Evolutionary conservation across 176 grass and related monocot species (phyloP).

Genomic region (Aechmea fasciata): DNA sequence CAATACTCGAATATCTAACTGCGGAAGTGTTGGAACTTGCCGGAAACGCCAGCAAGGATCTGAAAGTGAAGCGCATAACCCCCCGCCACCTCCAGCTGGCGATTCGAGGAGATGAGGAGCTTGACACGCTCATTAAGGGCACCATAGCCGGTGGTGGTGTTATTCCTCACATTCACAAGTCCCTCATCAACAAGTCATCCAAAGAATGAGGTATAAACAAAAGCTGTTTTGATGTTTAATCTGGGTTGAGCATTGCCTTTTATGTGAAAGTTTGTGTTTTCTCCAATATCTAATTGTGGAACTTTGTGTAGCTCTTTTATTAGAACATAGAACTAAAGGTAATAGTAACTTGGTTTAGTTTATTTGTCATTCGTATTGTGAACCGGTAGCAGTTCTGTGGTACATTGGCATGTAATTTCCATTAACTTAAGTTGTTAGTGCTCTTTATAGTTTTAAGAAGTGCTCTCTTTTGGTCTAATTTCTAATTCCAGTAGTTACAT

Average conservation of each 20-base stretch:
- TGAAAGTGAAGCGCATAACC: slow-evolving; percentile 55
- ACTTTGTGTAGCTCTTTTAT: too few relatives aligned
- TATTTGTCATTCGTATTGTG: too few relatives aligned
- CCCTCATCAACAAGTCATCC: slow-evolving; percentile 38
- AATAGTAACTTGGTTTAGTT: too few relatives aligned
- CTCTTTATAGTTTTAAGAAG: too few relatives aligned
- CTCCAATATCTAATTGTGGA: too few relatives aligned
- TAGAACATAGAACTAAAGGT: too few relatives aligned
- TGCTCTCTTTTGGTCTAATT: too few relatives aligned
- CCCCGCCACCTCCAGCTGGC: slow-evolving; percentile 52
- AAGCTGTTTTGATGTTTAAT: not conserved
- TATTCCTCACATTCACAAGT: slow-evolving; percentile 57
- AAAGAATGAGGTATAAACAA: slow-evolving; percentile 29
- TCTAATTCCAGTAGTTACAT: too few relatives aligned
- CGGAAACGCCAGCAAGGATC: slow-evolving; percentile 52
- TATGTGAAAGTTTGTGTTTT: too few relatives aligned
- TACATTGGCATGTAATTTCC: too few relatives aligned
- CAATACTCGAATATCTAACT: slow-evolving; percentile 47
- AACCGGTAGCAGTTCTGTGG: too few relatives aligned
- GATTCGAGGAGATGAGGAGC: slow-evolving; percentile 40
- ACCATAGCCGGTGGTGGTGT: slow-evolving; percentile 44
- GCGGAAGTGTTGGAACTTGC: slow-evolving; percentile 56
- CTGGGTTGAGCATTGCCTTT: not conserved
- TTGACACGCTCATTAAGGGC: not conserved
- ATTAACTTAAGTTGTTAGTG: too few relatives aligned